Base-by-base conservation (phyloP, 2,329 filamentous ascomycete genomes). In the Phialophora verrucosa region DNA sequence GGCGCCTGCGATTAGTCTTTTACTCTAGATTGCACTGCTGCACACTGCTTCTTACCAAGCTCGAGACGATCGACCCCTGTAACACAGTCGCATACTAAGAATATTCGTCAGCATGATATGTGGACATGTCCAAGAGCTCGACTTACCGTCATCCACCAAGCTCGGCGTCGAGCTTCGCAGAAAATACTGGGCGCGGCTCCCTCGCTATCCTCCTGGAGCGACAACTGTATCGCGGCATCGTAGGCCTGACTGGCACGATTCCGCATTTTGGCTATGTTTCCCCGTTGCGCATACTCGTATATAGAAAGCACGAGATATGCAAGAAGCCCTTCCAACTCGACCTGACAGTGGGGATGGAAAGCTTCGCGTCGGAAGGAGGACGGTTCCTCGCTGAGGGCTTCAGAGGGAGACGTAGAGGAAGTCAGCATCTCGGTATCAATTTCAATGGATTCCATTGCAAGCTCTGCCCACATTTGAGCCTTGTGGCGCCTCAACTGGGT, bases 141-240 rank as follows among this genome's bases (percentile, higher is more conserved):
- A 60, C 58, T 60, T 51, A 60, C 58, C 4, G 62, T 64, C 62
- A 64, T 64, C 62, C 62, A 64, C 62, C 62, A 64, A 44, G 62
- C 62, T n/a, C 62, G 56, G 20, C 62, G 31, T 25, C 62, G 47
- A 7, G 62, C 62, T 55, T 64, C 62, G 23, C 56, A 59, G 62
- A 29, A 29, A 29, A 29, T 35, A 64, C 51, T 59, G 20, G 27
- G 59, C 62, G 20, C 17, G 27, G 20, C 25, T 12, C 38, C 31
- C 38, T 58, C 55, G 27, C 31, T 38, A 10, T 38, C 42, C 31
- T 65, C 63, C 35, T 65, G 50, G 25, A 65, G 63, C 35, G 50
- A 53, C 20, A 65, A 50, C 29, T 58, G 35, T 50, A 65, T 49
- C 20, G 63, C 63, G 23, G 63, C 63, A 32, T 65, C 63, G 51